phyloP scores from a whole-genome alignment of 768 basidiomycete species.

The Pulveroboletus sp. region DNA sequence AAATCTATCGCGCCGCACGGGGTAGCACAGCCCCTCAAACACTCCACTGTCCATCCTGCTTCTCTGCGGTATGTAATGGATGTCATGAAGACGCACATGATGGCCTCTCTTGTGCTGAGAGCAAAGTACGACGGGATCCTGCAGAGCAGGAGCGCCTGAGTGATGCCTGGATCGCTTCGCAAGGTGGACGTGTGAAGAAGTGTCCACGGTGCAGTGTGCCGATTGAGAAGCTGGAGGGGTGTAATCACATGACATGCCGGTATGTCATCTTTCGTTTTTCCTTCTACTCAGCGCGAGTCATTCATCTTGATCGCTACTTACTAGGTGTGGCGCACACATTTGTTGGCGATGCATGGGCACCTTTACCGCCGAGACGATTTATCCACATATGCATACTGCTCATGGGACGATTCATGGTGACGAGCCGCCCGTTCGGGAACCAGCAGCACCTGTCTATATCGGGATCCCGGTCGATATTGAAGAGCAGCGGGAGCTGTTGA shows the following conservation, averaged over 20 bases:
- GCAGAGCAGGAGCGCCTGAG: constrained; percentile 53
- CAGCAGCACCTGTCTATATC: constrained; percentile 6
- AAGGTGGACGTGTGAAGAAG: constrained; percentile 57
- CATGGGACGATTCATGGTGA: constrained; percentile 33
- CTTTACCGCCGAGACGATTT: constrained; percentile 34
- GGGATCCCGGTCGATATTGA: constrained; percentile 17
- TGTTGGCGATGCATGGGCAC: constrained; percentile 64
- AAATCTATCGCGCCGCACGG: constrained; percentile 60
- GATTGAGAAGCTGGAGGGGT: constrained; percentile 71
- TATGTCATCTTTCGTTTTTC: constrained; percentile 1
- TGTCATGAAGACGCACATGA: constrained; percentile 66
- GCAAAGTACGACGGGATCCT: constrained; percentile 27
- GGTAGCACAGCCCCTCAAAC: constrained; percentile 33
- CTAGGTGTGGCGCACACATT: constrained; percentile 70
- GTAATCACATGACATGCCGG: constrained; percentile 76
- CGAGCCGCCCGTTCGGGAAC: constrained; percentile 1
- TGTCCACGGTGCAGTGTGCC: constrained; percentile 68
- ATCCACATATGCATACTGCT: constrained; percentile 35
- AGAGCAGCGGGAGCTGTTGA: constrained; percentile 19
- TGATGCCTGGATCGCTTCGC: constrained; percentile 53
- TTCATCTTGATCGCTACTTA: too few relatives aligned
- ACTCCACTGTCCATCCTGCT: constrained; percentile 68
- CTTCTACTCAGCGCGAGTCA: too few relatives aligned
- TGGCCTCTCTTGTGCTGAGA: constrained; percentile 55
- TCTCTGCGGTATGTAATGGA: constrained; percentile 58